Conservation (phyloP, 106 monocot genomes). For the Allium cepa region DNA sequence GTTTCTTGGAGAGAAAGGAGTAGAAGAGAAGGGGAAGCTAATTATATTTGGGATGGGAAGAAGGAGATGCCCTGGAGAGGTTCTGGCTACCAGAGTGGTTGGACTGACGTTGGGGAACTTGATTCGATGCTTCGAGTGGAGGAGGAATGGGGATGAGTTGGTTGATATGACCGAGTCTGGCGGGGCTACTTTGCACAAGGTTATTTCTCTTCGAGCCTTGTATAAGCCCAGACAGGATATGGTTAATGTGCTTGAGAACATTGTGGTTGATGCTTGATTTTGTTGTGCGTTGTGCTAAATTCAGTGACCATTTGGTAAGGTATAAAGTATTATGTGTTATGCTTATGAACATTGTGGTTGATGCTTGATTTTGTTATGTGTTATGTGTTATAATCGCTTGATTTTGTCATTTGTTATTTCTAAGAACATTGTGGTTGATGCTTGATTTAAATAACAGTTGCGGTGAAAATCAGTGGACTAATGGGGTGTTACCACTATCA, state of each 20-base stretch:
- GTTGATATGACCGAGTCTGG: conserved; percentile 19
- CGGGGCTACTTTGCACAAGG: conserved; percentile 19
- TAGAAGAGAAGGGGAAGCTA: neutral
- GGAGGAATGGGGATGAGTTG: conserved; percentile 3
- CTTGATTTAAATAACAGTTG: too few species aligned
- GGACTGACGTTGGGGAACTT: neutral
- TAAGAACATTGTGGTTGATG: too few species aligned
- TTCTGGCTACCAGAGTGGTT: neutral
- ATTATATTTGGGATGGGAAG: neutral
- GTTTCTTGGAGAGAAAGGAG: neutral
- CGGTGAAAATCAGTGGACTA: too few species aligned
- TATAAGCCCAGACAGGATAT: conserved; percentile 2
- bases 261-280: too few species aligned
- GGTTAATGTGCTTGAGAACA: neutral
- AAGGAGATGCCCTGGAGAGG: conserved; percentile 1
- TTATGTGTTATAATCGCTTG: too few species aligned
- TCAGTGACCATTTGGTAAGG: too few species aligned
- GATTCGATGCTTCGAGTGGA: conserved; percentile 40
- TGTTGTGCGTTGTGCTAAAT: too few species aligned
- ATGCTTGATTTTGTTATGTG: too few species aligned
- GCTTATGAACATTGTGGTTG: too few species aligned
- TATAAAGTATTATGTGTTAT: too few species aligned
- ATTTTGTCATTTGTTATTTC: too few species aligned
- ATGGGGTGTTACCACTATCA: too few species aligned
- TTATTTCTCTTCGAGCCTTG: conserved; percentile 7